Evolutionary conservation across 331 rosid genomes (phyloP), one percentile per base, ranked within the genome.

Genomic region (Rosa hybrid): DNA sequence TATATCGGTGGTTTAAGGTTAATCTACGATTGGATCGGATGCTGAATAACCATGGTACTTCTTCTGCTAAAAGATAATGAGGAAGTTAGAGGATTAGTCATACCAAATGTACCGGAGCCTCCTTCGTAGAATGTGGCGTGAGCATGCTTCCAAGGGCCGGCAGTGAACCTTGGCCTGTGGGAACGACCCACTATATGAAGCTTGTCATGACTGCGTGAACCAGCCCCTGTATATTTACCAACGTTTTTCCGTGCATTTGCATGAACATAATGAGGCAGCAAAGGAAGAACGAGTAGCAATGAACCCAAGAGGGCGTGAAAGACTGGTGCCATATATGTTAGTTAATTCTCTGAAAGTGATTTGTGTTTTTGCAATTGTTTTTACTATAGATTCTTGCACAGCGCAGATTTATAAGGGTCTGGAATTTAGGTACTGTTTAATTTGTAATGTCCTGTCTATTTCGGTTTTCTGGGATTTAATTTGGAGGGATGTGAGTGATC

Each of bases 121-220:
- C 97, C 98, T 21, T 91, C 97, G 25, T 92, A 92, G 87, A 89
- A 94, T 21, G 97, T 92, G 41, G 97, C 95, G 72, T 76, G 81
- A 69, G 97, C 98, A 34, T 72, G 54, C 79, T 41, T 91, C 98
- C 97, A 94, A 6, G 86, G 84, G 27, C 94, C 87, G 2, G 88
- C 71, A 65, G 0, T 9, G 88, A 89, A 86, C 56, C 16, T 57
- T 0, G 84, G 88, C 56, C 77, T 81, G 14, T 64, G 78, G 51
- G 17, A 8, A 2, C 34, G 74, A 16, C 0, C 6, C n/a, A 56
- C 59, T 25, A 13, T 1, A 18, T 17, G 18, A 41, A 6, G 18
- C 2, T 30, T 9, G 18, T 8, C 41, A 14, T 27, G 8, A 14
- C 9, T 63, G 16, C 8, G 23, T 12, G 27, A 21, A 60, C 64